Base-by-base conservation (phyloP, 2,329 filamentous ascomycete species). In the Didymellaceae sp. region DNA sequence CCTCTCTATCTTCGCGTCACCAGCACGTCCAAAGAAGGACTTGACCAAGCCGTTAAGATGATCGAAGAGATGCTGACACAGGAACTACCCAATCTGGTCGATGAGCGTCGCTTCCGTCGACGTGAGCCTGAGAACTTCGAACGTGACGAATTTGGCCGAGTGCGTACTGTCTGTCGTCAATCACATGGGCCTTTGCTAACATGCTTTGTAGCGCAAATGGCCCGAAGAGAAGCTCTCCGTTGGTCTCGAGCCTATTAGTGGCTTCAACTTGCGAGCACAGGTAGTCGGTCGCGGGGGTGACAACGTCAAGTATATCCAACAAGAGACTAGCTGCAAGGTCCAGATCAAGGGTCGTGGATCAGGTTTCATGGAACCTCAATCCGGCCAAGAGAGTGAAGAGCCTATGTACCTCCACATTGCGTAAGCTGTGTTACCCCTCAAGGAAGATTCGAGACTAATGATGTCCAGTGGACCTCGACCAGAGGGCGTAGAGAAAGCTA, bases 341-440 rank as follows among this genome's bases (percentile, higher is more conserved):
- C 94, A 99, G 74, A 99, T 99, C 77, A 99, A 99, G 73, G 94
- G 94, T 14, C 90, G 90, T 57, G 92, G 92, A 30, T 97, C 92
- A 44, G 94, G 94, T 11, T 99, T 96, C 71, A 86, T 96, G 67
- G 94, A 99, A 72, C 86, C 88, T 37, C 85, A 88, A 24, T 95
- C 91, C n/a, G 89, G 90, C 58, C 84, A 80, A 32, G 94, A 99
- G 75, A 96, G 91, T 59, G 93, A 99, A 38, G 93, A 97, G 71
- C 85, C 91, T 2, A 97, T 99, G 91, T 97, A 91, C 69, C 82
- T 99, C 35, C 92, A 97, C 73, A 92, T 97, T 59, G 90, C 94
- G 89, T 95, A 82, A 72, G 89, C 62, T 18, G 8, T 11, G 2
- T 17, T 6, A 20, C 11, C 16, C 17, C 8, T 8, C n/a, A n/a